phyloP scores from a whole-genome alignment of 2,329 filamentous ascomycete species.

The Dactylellina haptotyla region DNA sequence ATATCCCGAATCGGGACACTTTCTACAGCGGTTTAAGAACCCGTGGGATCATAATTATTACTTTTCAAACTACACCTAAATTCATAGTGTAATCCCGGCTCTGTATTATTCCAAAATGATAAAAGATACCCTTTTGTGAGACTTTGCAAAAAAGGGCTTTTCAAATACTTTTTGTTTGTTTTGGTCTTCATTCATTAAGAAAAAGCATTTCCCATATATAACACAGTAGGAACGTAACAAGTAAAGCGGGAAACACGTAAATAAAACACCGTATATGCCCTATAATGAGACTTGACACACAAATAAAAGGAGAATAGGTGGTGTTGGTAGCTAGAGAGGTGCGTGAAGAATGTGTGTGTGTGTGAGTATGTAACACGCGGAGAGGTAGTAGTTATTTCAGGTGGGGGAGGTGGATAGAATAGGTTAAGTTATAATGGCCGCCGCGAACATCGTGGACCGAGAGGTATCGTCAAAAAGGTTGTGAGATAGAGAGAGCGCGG shows the following conservation, averaged over 20 bases:
- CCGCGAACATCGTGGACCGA: not conserved
- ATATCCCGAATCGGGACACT: no score
- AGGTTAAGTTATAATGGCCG: conserved; percentile 24
- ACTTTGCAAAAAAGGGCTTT: not conserved
- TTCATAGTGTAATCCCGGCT: no score
- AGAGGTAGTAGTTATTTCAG: no score
- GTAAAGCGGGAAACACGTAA: conserved; percentile 41
- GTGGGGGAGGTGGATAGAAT: conserved; percentile 5
- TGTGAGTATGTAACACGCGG: conserved; percentile 10
- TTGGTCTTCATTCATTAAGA: conserved; percentile 54
- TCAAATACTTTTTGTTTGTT: conserved; percentile 6
- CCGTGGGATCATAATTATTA: no score
- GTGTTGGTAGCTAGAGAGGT: not conserved
- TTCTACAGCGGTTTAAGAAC: no score
- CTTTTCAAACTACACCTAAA: no score
- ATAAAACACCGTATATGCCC: conserved; percentile 51
- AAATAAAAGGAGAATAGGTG: conserved; percentile 26
- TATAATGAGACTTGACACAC: conserved; percentile 52
- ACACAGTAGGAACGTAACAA: conserved; percentile 56
- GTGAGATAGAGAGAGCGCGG: not conserved
- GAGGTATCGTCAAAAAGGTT: not conserved
- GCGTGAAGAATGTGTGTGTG: not conserved
- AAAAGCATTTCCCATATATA: conserved; percentile 56
- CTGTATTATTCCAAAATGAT: no score
- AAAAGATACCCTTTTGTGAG: not conserved